phyloP scores from a whole-genome alignment of 192 early-diverging fungal genomes.

The Spizellomyces punctatus region DNA sequence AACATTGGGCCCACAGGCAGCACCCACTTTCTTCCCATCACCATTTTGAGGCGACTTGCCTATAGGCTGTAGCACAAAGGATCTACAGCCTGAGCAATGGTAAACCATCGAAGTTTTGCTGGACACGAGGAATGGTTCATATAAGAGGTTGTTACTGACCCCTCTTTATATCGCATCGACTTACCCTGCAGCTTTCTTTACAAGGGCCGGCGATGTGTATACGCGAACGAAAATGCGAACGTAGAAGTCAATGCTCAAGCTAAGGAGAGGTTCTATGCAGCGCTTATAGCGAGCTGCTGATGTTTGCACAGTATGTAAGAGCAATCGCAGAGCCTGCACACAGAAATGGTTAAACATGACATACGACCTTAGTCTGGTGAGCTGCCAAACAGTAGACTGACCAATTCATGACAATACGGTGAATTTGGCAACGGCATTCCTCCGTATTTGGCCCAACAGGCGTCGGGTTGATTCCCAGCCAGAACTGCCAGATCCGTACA shows the following conservation, averaged over 20 bases:
- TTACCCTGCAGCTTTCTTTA: conserved; percentile 78
- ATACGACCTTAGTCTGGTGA: background rate
- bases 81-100: conserved; percentile 81
- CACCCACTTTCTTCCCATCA: conserved; percentile 61
- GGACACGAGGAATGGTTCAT: conserved; percentile 9
- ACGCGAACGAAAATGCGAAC: conserved; percentile 95
- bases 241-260: conserved; percentile 98
- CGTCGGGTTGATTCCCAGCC: conserved; percentile 85
- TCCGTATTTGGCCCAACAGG: conserved; percentile 93
- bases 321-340: conserved; percentile 75
- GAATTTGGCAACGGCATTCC: conserved; percentile 82
- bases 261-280: conserved; percentile 84
- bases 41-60: conserved; percentile 65
- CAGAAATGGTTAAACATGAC: conserved; percentile 13
- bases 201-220: conserved; percentile 66
- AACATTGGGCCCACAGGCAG: conserved; percentile 64
- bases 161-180: background rate
- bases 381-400: conserved; percentile 12
- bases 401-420: conserved; percentile 94
- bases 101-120: conserved; percentile 85
- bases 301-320: conserved; percentile 80
- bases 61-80: conserved; percentile 72
- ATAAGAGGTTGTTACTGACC: background rate
- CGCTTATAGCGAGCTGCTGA: conserved; percentile 83
- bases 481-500: conserved; percentile 97